Conservation (phyloP, 2,329 filamentous ascomycete species). For the Talaromyces sp. region DNA sequence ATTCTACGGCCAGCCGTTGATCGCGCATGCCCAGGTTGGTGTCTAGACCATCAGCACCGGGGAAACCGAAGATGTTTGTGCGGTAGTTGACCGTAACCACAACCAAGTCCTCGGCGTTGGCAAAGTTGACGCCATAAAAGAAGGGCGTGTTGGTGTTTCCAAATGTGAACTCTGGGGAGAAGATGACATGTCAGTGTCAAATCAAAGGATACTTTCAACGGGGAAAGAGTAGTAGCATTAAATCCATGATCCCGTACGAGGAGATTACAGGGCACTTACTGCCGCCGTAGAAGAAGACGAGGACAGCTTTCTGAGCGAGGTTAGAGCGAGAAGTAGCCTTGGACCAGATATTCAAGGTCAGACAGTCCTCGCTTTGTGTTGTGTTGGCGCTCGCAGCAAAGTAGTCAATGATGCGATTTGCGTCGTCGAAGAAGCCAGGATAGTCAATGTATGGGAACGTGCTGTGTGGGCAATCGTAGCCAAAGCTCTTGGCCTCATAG, state of each 20-base stretch:
- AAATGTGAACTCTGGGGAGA: constrained; percentile 32
- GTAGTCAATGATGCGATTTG: constrained; percentile 20
- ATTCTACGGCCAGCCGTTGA: constrained; percentile 68
- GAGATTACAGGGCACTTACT: constrained; percentile 23
- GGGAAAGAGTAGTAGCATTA: too few relatives aligned
- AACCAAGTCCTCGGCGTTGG: constrained; percentile 56
- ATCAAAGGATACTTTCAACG: neutral
- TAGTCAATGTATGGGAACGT: neutral
- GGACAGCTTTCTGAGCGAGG: constrained; percentile 30
- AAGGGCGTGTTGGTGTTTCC: constrained; percentile 36
- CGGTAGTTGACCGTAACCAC: constrained; percentile 59
- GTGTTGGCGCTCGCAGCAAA: constrained; percentile 35
- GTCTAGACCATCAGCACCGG: constrained; percentile 55
- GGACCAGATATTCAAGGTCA: constrained; percentile 14
- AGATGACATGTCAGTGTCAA: neutral
- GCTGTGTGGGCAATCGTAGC: neutral
- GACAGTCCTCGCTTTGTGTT: constrained; percentile 10
- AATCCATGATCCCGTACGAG: too few relatives aligned
- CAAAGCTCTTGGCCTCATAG: constrained; percentile 6
- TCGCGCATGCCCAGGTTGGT: constrained; percentile 68
- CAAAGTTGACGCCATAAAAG: constrained; percentile 37
- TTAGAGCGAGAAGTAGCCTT: constrained; percentile 12
- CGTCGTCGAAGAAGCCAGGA: neutral
- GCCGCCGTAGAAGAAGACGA: constrained; percentile 44
- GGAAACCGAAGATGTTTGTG: constrained; percentile 11